Evolutionary conservation across 2,329 filamentous ascomycete species (phyloP), one percentile per base, ranked within the genome.

Genomic region (Rhynchosporium graminicola): DNA sequence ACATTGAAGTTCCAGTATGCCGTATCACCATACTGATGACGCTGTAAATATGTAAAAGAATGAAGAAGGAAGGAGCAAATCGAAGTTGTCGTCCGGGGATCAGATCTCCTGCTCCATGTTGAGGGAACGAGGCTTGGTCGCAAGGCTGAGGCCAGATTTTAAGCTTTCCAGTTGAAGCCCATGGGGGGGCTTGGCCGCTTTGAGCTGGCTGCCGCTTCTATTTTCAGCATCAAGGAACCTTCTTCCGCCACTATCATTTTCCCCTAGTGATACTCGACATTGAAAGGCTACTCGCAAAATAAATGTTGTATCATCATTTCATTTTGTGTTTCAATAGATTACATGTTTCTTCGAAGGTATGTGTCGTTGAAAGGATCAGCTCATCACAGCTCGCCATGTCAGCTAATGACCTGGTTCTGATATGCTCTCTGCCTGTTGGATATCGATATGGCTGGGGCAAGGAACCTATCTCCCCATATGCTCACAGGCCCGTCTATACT

Each of bases 21-120:
- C 58, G 57, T 26, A 63, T 56, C 40, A 59, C 63, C 63, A 63
- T 63, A 12, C 42, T 62, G 54, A 36, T 54, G 20, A 42, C 4
- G 9, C 2, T 38, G 20, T 42, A 54, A 54, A 54, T 54, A 54
- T 54, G 36, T 28, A 54, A 54, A 54, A 54, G 51, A 54, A 42
- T 54, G 51, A 28, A 54, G 40, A 36, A 15, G 20, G 40, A 54
- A 36, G 26, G 20, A 42, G 51, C 13, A 9, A 26, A 15, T 15
- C 12, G 20, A 54, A 46, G n/a, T 15, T 15, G 51, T 54, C 51
- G 36, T 38, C 51, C 36, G 51, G 51, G 36, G 51, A 54, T 54
- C 40, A 28, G 40, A n/a, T 50, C 13, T 50, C 40, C 15, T 42
- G 20, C 12, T 51, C 40, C 51, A 29, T 54, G 51, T 28, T 42